A percentile compares a stretch with the other conserved stretches of the same genome.
Conservation (phyloP, 495 filamentous ascomycete species). For the Patellaria atrata region DNA sequence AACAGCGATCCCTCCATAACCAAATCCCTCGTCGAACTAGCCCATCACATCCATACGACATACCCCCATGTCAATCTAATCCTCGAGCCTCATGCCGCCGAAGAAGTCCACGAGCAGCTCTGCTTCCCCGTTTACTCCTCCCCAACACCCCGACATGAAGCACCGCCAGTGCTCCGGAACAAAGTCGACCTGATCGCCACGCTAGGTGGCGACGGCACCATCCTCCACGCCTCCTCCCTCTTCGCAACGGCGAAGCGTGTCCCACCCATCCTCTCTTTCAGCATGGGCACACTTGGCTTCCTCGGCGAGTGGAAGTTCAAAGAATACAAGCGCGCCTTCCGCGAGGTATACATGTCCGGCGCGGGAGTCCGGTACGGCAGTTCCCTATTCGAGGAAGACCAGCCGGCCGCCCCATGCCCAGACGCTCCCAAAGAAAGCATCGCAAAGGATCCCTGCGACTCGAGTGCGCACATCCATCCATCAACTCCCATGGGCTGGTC, state of each 20-base stretch:
- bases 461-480: slow-evolving; percentile 4
- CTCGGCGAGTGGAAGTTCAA: slow-evolving; percentile 91
- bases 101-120: slow-evolving; percentile 56
- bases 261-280: slow-evolving; percentile 86
- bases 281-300: slow-evolving; percentile 92
- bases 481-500: slow-evolving; percentile 50
- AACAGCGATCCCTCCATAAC: slow-evolving; percentile 56
- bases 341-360: slow-evolving; percentile 88
- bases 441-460: not conserved
- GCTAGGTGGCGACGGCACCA: slow-evolving; percentile 90
- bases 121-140: slow-evolving; percentile 63
- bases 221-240: slow-evolving; percentile 77
- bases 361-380: slow-evolving; percentile 36
- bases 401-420: slow-evolving; percentile 21
- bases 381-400: slow-evolving; percentile 20
- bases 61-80: slow-evolving; percentile 74
- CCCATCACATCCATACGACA: slow-evolving; percentile 61
- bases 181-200: slow-evolving; percentile 82
- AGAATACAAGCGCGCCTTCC: slow-evolving; percentile 79
- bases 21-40: slow-evolving; percentile 59
- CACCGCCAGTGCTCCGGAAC: slow-evolving; percentile 27
- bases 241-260: slow-evolving; percentile 72
- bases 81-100: slow-evolving; percentile 63
- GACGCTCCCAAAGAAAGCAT: not conserved
- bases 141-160: slow-evolving; percentile 1